Evolutionary conservation across 768 basidiomycete genomes (phyloP).

Genomic region (Pleurotus tuber-regium): DNA sequence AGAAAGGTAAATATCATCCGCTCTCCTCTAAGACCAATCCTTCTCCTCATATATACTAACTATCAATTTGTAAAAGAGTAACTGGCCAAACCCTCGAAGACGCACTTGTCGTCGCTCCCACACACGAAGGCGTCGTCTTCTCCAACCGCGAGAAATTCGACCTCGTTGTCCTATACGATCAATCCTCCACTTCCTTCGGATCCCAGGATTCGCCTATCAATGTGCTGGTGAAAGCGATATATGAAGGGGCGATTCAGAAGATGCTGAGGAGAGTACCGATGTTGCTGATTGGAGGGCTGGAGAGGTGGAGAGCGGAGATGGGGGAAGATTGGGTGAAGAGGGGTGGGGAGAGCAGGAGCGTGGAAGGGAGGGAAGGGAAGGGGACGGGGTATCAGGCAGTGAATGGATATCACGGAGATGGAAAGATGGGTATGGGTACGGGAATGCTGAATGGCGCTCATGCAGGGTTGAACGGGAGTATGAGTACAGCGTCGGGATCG

Average conservation of each 20-base stretch:
- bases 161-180: slow-evolving; percentile 83
- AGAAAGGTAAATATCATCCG: slow-evolving; percentile 51
- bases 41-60: too few relatives aligned
- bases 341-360: too few relatives aligned
- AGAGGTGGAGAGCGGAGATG: slow-evolving; percentile 71
- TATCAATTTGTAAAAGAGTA: slow-evolving; percentile 46
- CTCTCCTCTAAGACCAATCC: too few relatives aligned
- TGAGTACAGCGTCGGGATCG: too few relatives aligned
- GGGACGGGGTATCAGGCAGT: too few relatives aligned
- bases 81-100: slow-evolving; percentile 68
- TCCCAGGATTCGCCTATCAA: slow-evolving; percentile 50
- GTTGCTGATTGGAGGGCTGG: slow-evolving; percentile 80
- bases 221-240: slow-evolving; percentile 64
- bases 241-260: slow-evolving; percentile 70
- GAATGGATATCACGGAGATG: too few relatives aligned
- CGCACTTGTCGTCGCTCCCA: slow-evolving; percentile 68
- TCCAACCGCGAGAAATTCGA: slow-evolving; percentile 85
- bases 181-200: slow-evolving; percentile 52
- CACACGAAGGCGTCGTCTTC: slow-evolving; percentile 72
- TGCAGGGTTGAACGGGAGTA: neutral
- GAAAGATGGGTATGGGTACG: slow-evolving; percentile 24
- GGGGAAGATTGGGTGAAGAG: slow-evolving; percentile 35
- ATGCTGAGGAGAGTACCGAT: slow-evolving; percentile 74
- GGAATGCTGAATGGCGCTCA: slow-evolving; percentile 13
- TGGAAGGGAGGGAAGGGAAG: too few relatives aligned